Conservation (phyloP, 75 land plant species). For the Isoetes taiwanensis region DNA sequence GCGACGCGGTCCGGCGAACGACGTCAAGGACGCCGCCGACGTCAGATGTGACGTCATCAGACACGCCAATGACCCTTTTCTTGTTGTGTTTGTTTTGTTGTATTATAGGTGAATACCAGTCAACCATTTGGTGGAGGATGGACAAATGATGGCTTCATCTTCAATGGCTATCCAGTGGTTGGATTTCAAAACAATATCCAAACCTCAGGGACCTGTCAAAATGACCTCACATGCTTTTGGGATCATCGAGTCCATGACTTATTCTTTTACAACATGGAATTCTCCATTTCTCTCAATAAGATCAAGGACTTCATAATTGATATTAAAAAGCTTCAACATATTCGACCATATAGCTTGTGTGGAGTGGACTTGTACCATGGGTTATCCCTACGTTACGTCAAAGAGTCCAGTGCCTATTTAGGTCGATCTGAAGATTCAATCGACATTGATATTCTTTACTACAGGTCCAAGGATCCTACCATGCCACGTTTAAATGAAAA, state of each 20-base stretch:
- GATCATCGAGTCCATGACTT: background rate
- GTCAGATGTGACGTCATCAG: too few species aligned
- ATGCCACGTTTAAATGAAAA: background rate
- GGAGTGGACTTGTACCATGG: background rate
- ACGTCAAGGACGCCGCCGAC: too few species aligned
- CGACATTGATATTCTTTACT: background rate
- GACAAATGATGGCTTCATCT: background rate
- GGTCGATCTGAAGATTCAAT: background rate
- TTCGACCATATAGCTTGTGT: background rate
- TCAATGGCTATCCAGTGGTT: background rate
- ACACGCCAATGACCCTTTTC: too few species aligned
- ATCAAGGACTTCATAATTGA: slow-evolving; percentile 1
- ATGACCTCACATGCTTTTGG: background rate
- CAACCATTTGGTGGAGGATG: background rate
- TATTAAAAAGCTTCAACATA: background rate
- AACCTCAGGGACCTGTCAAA: background rate
- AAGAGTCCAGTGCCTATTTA: background rate
- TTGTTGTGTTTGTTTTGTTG: too few species aligned
- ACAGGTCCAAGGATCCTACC: background rate
- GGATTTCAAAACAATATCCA: background rate
- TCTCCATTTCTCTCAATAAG: background rate
- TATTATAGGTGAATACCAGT: too few species aligned
- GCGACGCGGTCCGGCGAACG: too few species aligned
- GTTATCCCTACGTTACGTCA: background rate
- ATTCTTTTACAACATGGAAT: background rate